Conservation (phyloP, 257 asterid species). For the Anisodus acutangulus region DNA sequence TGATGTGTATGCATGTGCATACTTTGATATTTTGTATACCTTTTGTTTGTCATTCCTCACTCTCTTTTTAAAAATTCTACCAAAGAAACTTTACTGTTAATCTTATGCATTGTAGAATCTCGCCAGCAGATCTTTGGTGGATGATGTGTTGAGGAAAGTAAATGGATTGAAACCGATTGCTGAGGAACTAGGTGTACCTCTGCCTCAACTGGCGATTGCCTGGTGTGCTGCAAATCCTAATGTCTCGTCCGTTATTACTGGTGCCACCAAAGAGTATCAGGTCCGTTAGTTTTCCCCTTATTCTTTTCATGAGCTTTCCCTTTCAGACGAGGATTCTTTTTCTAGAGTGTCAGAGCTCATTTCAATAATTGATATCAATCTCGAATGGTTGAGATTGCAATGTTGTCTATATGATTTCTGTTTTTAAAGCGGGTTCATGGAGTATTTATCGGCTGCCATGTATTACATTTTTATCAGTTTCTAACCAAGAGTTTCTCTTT, state of each 20-base stretch:
- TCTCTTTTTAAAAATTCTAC: not conserved
- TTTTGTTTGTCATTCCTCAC: not conserved
- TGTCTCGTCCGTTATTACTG: constrained; percentile 94
- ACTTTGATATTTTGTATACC: not conserved
- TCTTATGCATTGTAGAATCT: constrained; percentile 64
- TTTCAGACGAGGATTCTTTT: not conserved
- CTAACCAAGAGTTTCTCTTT: not conserved
- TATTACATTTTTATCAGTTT: not conserved
- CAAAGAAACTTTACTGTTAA: not conserved
- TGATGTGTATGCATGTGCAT: not conserved
- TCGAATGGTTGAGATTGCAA: not conserved
- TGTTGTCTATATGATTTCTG: not conserved
- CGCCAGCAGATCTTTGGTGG: constrained; percentile 86
- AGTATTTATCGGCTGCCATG: not conserved
- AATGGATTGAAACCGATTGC: constrained; percentile 85
- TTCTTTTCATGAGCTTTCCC: not conserved
- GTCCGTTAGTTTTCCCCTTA: constrained; percentile 45
- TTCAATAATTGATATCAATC: not conserved
- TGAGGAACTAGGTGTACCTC: constrained; percentile 78
- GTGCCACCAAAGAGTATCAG: constrained; percentile 94
- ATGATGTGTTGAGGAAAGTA: constrained; percentile 83
- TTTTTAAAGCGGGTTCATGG: not conserved
- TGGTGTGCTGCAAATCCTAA: constrained; percentile 99
- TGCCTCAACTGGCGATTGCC: constrained; percentile 93
- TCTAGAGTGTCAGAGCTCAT: not conserved